A percentile compares a stretch with the other conserved stretches of the same genome.
Conservation (phyloP, 225 moss, liverwort and hornwort genomes). For the Lunularia cruciata region DNA sequence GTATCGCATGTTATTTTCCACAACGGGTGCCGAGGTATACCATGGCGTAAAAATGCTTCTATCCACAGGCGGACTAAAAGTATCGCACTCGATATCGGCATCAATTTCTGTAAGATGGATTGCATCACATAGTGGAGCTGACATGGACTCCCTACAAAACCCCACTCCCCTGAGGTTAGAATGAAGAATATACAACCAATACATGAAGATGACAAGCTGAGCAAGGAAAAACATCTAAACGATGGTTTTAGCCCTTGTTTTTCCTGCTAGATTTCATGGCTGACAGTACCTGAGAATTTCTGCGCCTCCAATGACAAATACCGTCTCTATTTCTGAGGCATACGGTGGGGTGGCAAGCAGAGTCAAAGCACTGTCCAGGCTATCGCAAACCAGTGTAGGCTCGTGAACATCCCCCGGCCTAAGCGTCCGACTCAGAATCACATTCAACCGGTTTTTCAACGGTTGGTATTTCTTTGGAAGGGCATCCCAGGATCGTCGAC, state of each 20-base stretch:
- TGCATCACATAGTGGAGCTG: slow-evolving; percentile 63
- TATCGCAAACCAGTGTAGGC: slow-evolving; percentile 52
- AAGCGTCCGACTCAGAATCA: slow-evolving; percentile 60
- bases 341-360: slow-evolving; percentile 52
- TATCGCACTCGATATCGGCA: slow-evolving; percentile 63
- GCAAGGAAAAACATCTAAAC: too few species aligned
- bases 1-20: slow-evolving; percentile 69
- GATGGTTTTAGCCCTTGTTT: too few species aligned
- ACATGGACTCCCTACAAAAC: slow-evolving; percentile 67
- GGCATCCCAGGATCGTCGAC: slow-evolving; percentile 73
- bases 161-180: neutral
- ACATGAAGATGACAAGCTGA: too few species aligned
- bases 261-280: neutral
- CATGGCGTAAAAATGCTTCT: slow-evolving; percentile 58
- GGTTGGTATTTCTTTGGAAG: slow-evolving; percentile 71
- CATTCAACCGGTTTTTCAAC: slow-evolving; percentile 70
- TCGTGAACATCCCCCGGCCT: slow-evolving; percentile 24
- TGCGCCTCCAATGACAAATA: slow-evolving; percentile 84
- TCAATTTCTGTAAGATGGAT: slow-evolving; percentile 84
- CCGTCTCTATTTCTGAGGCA: slow-evolving; percentile 52
- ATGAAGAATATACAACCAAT: too few species aligned
- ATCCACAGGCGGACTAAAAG: slow-evolving; percentile 70
- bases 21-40: slow-evolving; percentile 61
- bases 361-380: slow-evolving; percentile 53
- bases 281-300: slow-evolving; percentile 58